phyloP scores from a whole-genome alignment of 768 basidiomycete species.

The Terana coerulea region DNA sequence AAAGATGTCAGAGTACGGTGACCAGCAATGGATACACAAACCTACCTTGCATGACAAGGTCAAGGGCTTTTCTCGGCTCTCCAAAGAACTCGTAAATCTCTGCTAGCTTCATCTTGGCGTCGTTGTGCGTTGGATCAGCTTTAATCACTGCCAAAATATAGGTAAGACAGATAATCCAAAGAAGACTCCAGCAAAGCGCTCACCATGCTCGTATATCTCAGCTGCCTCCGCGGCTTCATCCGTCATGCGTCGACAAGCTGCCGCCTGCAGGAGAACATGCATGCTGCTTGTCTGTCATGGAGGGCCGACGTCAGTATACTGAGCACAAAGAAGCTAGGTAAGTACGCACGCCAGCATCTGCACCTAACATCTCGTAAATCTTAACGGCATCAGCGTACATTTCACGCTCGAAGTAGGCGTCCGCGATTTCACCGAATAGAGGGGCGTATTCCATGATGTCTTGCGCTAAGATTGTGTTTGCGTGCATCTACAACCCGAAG shows the following conservation, averaged over 20 bases:
- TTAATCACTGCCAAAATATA: conserved; percentile 50
- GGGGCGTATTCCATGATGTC: conserved; percentile 76
- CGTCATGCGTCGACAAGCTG: conserved; percentile 74
- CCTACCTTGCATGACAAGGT: conserved; percentile 80
- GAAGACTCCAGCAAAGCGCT: conserved; percentile 19
- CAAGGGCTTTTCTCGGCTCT: conserved; percentile 76
- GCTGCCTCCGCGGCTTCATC: conserved; percentile 74
- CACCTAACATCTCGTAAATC: conserved; percentile 76
- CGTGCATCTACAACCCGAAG: conserved; percentile 57
- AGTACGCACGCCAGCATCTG: conserved; percentile 57
- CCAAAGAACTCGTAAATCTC: conserved; percentile 85
- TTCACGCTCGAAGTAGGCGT: conserved; percentile 74
- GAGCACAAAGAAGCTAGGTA: background rate
- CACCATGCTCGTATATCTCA: conserved; percentile 82
- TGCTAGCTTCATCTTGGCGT: conserved; percentile 87
- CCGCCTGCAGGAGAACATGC: conserved; percentile 72
- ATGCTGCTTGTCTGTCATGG: conserved; percentile 62
- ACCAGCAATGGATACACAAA: background rate
- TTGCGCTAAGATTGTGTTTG: conserved; percentile 62
- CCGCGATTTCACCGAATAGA: conserved; percentile 80
- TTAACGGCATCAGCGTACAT: conserved; percentile 76
- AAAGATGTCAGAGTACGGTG: background rate
- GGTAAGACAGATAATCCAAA: background rate
- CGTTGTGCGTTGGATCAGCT: conserved; percentile 70
- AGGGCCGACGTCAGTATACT: background rate